Evolutionary conservation across 2,329 filamentous ascomycete species (phyloP).

Genomic region (Cladosporium sp.): DNA sequence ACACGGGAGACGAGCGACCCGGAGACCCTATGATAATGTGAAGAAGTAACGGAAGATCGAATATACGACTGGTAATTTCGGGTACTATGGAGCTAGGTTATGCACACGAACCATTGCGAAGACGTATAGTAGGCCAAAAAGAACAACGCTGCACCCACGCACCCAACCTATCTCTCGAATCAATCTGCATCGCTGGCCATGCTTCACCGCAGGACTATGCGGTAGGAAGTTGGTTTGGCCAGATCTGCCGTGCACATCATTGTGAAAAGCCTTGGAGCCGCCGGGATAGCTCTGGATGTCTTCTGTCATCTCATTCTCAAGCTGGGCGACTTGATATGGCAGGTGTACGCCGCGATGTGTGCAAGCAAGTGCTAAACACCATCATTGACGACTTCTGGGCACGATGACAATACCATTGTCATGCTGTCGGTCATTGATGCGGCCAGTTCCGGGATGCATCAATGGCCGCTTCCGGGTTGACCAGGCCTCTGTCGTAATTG

Average conservation of each 20-base stretch:
- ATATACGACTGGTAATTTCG: neutral
- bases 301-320: neutral
- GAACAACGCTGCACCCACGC: neutral
- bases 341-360: too few species aligned
- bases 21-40: constrained; percentile 13
- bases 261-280: neutral
- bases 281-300: neutral
- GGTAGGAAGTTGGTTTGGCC: neutral
- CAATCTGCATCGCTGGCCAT: neutral
- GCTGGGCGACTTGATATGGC: neutral
- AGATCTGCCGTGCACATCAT: neutral
- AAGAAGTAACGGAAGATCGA: neutral
- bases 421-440: neutral
- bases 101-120: too few species aligned
- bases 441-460: neutral
- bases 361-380: neutral
- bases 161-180: neutral
- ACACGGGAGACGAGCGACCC: neutral
- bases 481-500: neutral
- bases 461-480: too few species aligned
- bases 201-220: neutral
- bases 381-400: neutral
- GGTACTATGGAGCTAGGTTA: neutral
- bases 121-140: neutral
- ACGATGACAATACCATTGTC: neutral